Percentiles rank a stretch among this genome's conserved stretches.
Evolutionary conservation across 495 filamentous ascomycete species (phyloP).

Genomic region (Beverwykella pulmonaria): DNA sequence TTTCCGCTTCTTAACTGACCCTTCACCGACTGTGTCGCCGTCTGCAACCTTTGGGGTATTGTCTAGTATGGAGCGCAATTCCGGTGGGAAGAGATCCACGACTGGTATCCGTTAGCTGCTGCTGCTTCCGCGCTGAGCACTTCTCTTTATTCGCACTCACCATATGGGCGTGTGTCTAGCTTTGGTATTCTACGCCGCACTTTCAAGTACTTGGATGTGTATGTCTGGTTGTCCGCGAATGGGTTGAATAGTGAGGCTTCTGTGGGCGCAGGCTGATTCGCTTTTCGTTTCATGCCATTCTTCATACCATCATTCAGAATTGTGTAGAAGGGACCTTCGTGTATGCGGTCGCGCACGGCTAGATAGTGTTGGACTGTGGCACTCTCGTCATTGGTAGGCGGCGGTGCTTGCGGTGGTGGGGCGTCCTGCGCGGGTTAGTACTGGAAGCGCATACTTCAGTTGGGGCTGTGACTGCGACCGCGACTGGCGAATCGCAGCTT

Average conservation of each 20-base stretch:
- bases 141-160: slow-evolving; percentile 41
- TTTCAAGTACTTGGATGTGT: slow-evolving; percentile 59
- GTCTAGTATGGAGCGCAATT: slow-evolving; percentile 57
- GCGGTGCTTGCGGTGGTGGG: slow-evolving; percentile 36
- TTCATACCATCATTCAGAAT: slow-evolving; percentile 51
- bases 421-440: slow-evolving; percentile 14
- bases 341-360: slow-evolving; percentile 54
- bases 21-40: slow-evolving; percentile 37
- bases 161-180: slow-evolving; percentile 54
- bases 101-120: slow-evolving; percentile 43
- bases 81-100: slow-evolving; percentile 60
- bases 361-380: slow-evolving; percentile 52
- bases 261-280: slow-evolving; percentile 44
- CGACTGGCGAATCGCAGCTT: neutral
- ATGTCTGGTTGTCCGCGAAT: slow-evolving; percentile 64
- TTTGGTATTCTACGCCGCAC: slow-evolving; percentile 55
- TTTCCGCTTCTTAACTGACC: slow-evolving; percentile 38
- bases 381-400: slow-evolving; percentile 42
- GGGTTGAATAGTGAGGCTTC: slow-evolving; percentile 51
- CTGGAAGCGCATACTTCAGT: neutral
- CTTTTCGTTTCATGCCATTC: slow-evolving; percentile 43
- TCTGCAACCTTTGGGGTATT: slow-evolving; percentile 45
- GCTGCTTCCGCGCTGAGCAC: neutral
- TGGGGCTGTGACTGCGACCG: neutral
- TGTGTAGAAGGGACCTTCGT: slow-evolving; percentile 62